Percentiles rank a stretch among this genome's conserved stretches.
Conservation (phyloP, 2,329 filamentous ascomycete species). For the Chalaropsis ovoidea region DNA sequence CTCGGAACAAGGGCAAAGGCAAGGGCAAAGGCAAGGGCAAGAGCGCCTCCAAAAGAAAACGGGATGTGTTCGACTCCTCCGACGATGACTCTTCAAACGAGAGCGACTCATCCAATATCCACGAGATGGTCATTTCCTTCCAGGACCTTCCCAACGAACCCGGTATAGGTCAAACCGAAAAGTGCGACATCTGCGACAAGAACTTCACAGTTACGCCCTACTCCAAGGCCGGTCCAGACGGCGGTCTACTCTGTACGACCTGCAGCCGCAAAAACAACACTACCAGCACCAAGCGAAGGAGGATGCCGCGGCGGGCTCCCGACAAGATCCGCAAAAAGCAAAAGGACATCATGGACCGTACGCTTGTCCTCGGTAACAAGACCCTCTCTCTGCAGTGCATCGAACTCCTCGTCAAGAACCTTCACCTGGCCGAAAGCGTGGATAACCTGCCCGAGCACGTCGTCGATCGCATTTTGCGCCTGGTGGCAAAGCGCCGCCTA, state of each 20-base stretch:
- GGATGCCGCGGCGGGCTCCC: slow-evolving; percentile 28
- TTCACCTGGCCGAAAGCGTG: slow-evolving; percentile 52
- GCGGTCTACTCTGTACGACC: slow-evolving; percentile 71
- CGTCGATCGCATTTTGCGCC: slow-evolving; percentile 49
- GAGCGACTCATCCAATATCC: slow-evolving; percentile 40
- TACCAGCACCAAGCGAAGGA: slow-evolving; percentile 42
- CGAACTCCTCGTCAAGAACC: slow-evolving; percentile 52
- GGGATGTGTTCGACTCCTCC: neutral
- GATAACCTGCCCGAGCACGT: slow-evolving; percentile 47
- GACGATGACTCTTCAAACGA: slow-evolving; percentile 27
- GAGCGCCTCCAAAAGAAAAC: slow-evolving; percentile 27
- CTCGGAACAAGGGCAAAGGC: slow-evolving; percentile 2
- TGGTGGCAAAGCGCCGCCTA: slow-evolving; percentile 49
- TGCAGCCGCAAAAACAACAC: slow-evolving; percentile 51
- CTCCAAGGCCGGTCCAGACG: slow-evolving; percentile 68
- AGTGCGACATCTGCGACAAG: slow-evolving; percentile 76
- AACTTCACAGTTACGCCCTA: slow-evolving; percentile 90
- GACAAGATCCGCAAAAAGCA: slow-evolving; percentile 39
- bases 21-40: slow-evolving; percentile 24
- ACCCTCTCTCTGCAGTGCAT: slow-evolving; percentile 55
- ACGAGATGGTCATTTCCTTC: slow-evolving; percentile 32
- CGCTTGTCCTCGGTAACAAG: slow-evolving; percentile 55
- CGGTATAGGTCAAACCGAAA: slow-evolving; percentile 68
- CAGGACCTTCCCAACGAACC: slow-evolving; percentile 28
- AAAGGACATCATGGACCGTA: slow-evolving; percentile 75